A percentile compares a stretch with the other conserved stretches of the same genome.
phyloP scores from a whole-genome alignment of 345 rosid genomes.

The Euphorbia peplus region DNA sequence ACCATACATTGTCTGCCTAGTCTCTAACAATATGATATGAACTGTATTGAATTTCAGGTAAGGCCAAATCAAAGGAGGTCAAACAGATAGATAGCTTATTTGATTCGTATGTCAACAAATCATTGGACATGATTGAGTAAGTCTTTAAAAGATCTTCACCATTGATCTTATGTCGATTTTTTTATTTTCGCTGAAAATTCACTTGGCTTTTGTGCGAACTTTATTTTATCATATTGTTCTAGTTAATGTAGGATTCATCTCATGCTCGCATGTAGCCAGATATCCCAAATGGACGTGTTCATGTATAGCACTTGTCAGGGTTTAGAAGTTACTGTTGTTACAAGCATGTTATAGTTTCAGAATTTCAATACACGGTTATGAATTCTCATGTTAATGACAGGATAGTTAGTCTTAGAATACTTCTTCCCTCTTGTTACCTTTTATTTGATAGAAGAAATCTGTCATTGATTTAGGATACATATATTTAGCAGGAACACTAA shows the following conservation, averaged over 20 bases:
- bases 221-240: background rate
- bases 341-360: background rate
- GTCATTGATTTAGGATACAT: background rate
- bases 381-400: background rate
- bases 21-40: background rate
- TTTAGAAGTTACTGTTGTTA: background rate
- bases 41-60: conserved; percentile 21
- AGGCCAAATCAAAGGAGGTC: conserved; percentile 25
- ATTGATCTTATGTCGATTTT: background rate
- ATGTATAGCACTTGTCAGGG: background rate
- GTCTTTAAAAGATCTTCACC: conserved; percentile 4
- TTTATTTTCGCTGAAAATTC: background rate
- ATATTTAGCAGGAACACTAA: background rate
- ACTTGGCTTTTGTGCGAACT: background rate
- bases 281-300: background rate
- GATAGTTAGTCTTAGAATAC: background rate
- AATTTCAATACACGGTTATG: background rate
- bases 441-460: background rate
- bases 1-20: background rate
- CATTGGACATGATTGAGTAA: conserved; percentile 46
- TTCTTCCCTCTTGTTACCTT: background rate
- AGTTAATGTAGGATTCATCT: background rate
- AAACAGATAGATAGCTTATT: conserved; percentile 33
- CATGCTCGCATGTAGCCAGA: background rate
- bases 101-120: conserved; percentile 36